A percentile compares a stretch with the other conserved stretches of the same genome.
phyloP scores from a whole-genome alignment of 2,329 filamentous ascomycete genomes.

The Aspergillus carbonarius region DNA sequence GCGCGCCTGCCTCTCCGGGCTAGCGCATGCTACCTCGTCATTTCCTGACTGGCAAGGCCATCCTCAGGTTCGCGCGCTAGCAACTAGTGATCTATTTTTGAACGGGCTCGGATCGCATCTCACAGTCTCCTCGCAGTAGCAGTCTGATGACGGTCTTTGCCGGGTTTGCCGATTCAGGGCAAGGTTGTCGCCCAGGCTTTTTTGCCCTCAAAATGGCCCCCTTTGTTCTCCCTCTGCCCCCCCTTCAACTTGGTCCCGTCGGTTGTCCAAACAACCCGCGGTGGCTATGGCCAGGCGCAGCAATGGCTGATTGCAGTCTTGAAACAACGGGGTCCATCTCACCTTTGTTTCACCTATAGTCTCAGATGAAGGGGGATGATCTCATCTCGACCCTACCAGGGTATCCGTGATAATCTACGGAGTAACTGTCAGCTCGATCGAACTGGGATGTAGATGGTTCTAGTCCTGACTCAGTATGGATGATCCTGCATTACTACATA shows the following conservation, averaged over 20 bases:
- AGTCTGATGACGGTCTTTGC: neutral
- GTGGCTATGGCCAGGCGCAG: conserved; percentile 27
- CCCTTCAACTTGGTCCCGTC: neutral
- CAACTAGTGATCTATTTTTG: conserved; percentile 2
- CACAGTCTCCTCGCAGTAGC: neutral
- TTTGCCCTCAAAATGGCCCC: conserved; percentile 5
- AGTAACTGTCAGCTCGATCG: neutral
- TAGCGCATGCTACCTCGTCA: conserved; percentile 1
- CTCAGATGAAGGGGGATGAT: conserved; percentile 2
- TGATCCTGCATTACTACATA: neutral
- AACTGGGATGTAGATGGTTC: neutral
- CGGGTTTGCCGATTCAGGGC: conserved; percentile 3
- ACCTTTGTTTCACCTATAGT: conserved; percentile 4
- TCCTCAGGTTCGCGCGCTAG: neutral
- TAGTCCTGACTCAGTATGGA: neutral
- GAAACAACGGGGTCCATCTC: conserved; percentile 14
- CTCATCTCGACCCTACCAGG: conserved; percentile 2
- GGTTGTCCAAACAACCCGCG: conserved; percentile 1
- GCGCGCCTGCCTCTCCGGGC: neutral
- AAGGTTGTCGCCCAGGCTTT: conserved; percentile 9
- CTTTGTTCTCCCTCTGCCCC: neutral
- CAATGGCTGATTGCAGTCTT: conserved; percentile 16
- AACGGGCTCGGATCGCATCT: neutral
- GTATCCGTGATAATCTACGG: neutral
- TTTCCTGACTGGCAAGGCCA: neutral